Percentiles rank a stretch among this genome's conserved stretches.
These are phyloP conservation scores for Saccharum spontaneum DNA, from an alignment of 176 grass and related monocot genomes.

Conservation along the genomic window DNA sequence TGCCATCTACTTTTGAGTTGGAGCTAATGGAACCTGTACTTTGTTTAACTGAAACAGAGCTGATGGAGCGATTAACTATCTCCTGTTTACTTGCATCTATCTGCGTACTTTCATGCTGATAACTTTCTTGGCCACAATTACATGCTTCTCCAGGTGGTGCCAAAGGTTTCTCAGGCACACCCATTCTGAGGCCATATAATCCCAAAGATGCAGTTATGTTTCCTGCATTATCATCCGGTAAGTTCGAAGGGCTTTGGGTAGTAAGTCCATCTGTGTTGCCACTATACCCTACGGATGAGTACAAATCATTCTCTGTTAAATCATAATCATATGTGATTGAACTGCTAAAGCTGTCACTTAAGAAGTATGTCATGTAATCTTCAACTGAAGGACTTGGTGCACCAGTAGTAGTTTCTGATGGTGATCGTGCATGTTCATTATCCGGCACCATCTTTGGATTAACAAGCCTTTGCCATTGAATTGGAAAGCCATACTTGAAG, in stretches of 20 bases:
- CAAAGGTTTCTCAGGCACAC: neutral
- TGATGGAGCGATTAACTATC: neutral
- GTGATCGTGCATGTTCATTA: neutral
- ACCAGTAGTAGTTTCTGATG: conserved; percentile 2
- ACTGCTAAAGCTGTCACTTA: neutral
- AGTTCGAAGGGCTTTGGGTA: neutral
- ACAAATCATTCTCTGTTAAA: neutral
- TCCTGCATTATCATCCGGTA: neutral
- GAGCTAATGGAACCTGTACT: neutral
- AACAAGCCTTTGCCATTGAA: conserved; percentile 2
- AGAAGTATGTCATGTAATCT: conserved; percentile 8
- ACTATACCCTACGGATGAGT: neutral
- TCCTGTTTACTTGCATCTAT: neutral
- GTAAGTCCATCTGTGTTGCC: neutral
- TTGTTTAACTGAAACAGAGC: neutral
- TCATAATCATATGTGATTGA: neutral
- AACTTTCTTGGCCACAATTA: conserved; percentile 1
- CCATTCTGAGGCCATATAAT: neutral
- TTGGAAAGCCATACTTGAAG: conserved; percentile 27
- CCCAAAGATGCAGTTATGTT: neutral
- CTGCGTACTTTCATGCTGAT: neutral
- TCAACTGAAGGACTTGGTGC: neutral
- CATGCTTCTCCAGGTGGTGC: conserved; percentile 25
- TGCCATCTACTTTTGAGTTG: neutral
- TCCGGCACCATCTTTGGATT: conserved; percentile 9